Base-by-base conservation (phyloP, 352 stramenopile species). In the Globisporangium cederbergense region DNA sequence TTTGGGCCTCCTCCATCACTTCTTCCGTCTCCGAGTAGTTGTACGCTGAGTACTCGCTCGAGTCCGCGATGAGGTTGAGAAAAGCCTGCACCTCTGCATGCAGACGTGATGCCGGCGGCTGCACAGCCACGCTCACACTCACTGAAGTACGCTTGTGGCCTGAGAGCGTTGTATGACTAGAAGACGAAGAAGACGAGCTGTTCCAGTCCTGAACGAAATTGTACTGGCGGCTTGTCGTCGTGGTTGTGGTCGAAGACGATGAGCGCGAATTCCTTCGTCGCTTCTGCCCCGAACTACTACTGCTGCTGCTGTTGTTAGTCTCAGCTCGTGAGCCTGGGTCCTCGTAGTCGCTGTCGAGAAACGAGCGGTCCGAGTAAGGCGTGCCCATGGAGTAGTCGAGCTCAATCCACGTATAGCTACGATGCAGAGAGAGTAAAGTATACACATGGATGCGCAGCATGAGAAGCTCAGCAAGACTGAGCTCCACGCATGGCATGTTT, bases 341-440 rank as follows among this genome's bases (percentile, higher is more conserved):
- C 56, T 81, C 73, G 53, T 79, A 69, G 18, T 68, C 63, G 14
- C 40, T 60, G 13, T 68, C 63, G n/a, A 80, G 38, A n/a, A 66
- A 64, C 32, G 60, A 67, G 28, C 75, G 71, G 60, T 83, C 75
- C 13, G 73, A 69, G 45, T 81, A 83, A 9, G 65, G 74, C 55
- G 67, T 77, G 5, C 77, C 74, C 54, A 65, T 83, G 7, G 73
- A 84, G 64, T 88, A 81, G 42, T 87, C 70, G 11, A 85, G 70
- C 51, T 91, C 79, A 49, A 91, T 88, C 76, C 78, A 91, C 59
- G 77, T 88, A 70, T 79, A 91, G 56, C 82, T 91, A 50, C 47
- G 28, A 30, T 7, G 32, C 7, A 34, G 5, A 16, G 11, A 42
- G n/a, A 28, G 25, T 8, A 36, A 47, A 11, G 25, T 3, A 57